phyloP scores from a whole-genome alignment of 2,329 filamentous ascomycete species.

The Macrophomina tecta region DNA sequence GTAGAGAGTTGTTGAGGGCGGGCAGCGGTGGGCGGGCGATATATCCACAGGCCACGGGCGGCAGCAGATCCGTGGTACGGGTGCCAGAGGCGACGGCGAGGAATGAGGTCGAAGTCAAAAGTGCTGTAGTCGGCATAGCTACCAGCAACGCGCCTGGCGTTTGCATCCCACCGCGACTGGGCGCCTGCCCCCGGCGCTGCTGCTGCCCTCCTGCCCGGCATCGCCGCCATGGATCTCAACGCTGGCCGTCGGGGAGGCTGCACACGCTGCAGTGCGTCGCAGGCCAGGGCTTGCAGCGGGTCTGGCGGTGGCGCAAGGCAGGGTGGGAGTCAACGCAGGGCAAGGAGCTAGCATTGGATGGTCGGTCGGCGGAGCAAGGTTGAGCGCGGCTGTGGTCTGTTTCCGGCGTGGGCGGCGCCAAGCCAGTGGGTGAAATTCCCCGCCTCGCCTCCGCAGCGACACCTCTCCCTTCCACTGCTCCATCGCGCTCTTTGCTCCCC shows the following conservation, averaged over 20 bases:
- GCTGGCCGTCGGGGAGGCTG: too few relatives aligned
- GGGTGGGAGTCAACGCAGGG: background rate
- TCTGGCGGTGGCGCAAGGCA: background rate
- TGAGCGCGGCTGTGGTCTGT: slow-evolving; percentile 2
- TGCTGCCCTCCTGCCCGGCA: background rate
- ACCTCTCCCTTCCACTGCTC: background rate
- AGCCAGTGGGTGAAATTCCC: background rate
- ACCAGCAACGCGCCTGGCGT: slow-evolving; percentile 12
- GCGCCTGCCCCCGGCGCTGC: background rate
- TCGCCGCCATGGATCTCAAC: background rate
- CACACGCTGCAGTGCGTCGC: background rate
- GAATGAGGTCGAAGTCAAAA: slow-evolving; percentile 23
- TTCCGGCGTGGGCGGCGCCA: background rate
- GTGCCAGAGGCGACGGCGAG: slow-evolving; percentile 12
- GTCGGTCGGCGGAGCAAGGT: background rate
- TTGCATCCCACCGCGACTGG: slow-evolving; percentile 11
- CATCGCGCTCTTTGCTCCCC: background rate
- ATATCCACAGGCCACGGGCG: slow-evolving; percentile 1
- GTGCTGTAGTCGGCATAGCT: slow-evolving; percentile 21
- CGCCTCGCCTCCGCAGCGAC: slow-evolving; percentile 15
- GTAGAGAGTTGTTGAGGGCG: background rate
- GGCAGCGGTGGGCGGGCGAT: slow-evolving; percentile 1
- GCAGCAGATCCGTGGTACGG: slow-evolving; percentile 27
- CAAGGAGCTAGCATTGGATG: background rate
- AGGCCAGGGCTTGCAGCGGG: background rate